These are phyloP conservation scores for Sarocladiaceae sp. DNA, from an alignment of 2,329 filamentous ascomycete species.

Conservation along the genomic window DNA sequence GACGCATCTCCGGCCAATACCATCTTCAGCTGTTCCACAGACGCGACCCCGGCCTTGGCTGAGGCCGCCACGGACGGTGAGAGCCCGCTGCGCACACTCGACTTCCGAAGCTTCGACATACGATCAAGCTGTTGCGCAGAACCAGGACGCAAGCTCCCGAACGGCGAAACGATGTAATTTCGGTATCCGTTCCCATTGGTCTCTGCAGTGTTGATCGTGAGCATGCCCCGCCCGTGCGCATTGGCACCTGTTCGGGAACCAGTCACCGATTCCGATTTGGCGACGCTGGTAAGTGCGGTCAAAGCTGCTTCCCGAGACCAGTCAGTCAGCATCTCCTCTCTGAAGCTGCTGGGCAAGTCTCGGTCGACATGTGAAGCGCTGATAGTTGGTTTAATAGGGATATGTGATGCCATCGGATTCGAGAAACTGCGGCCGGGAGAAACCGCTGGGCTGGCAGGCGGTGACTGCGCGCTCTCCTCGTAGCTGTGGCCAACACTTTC, in stretches of 20 bases:
- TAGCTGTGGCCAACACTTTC: conserved; percentile 72
- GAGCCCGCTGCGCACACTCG: conserved; percentile 47
- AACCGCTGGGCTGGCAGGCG: conserved; percentile 63
- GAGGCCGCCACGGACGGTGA: conserved; percentile 41
- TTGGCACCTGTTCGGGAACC: conserved; percentile 66
- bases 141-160: conserved; percentile 45
- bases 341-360: conserved; percentile 63
- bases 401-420: conserved; percentile 52
- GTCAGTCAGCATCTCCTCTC: conserved; percentile 70
- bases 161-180: conserved; percentile 34
- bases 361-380: conserved; percentile 29
- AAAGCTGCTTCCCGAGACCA: conserved; percentile 78
- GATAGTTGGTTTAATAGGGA: conserved; percentile 33
- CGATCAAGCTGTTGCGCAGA: conserved; percentile 34
- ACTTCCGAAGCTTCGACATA: conserved; percentile 44
- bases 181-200: conserved; percentile 35
- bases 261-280: conserved; percentile 69
- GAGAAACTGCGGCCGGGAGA: conserved; percentile 64
- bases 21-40: conserved; percentile 61
- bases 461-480: conserved; percentile 54
- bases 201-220: conserved; percentile 47
- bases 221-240: conserved; percentile 46
- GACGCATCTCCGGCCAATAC: conserved; percentile 49
- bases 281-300: conserved; percentile 61
- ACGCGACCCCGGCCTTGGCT: conserved; percentile 49